Evolutionary conservation across 495 filamentous ascomycete species (phyloP).

Genomic region (Tricharina praecox): DNA sequence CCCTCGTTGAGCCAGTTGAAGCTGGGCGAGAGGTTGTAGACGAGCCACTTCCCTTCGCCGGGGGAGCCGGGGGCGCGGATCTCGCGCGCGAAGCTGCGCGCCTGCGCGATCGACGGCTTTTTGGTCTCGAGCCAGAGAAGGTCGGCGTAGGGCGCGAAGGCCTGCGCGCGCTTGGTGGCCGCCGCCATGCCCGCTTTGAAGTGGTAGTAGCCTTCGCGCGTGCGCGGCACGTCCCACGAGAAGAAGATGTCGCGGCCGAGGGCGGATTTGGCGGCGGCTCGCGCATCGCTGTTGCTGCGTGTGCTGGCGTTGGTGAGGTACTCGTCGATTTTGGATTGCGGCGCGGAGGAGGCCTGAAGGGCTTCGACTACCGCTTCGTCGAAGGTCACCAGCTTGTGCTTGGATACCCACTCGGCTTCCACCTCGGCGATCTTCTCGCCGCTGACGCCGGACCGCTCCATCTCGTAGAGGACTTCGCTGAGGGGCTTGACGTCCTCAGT

Average conservation of each 20-base stretch:
- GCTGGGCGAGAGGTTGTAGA: conserved; percentile 88
- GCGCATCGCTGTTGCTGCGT: conserved; percentile 49
- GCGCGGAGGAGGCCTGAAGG: conserved; percentile 44
- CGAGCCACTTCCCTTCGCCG: conserved; percentile 55
- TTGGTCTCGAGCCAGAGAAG: conserved; percentile 96
- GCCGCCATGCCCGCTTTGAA: conserved; percentile 75
- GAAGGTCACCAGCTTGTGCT: conserved; percentile 71
- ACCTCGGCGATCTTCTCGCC: conserved; percentile 66
- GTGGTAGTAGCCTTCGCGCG: conserved; percentile 91
- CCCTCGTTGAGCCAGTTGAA: conserved; percentile 99
- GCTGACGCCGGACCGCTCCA: conserved; percentile 64
- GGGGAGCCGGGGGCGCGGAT: conserved; percentile 36
- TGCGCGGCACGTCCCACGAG: conserved; percentile 83
- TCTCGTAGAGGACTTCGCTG: conserved; percentile 73
- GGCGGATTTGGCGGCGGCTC: conserved; percentile 48
- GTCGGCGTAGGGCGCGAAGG: conserved; percentile 82
- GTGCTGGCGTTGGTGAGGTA: conserved; percentile 44
- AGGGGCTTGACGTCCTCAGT: conserved; percentile 55
- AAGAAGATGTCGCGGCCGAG: conserved; percentile 48
- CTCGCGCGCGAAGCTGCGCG: conserved; percentile 52
- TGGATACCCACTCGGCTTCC: conserved; percentile 80
- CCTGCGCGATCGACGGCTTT: conserved; percentile 63
- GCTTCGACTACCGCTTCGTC: conserved; percentile 74
- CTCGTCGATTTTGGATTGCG: conserved; percentile 41
- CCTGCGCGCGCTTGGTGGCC: conserved; percentile 81